Base-by-base conservation (phyloP, 2,329 filamentous ascomycete species). In the Verticillium longisporum region DNA sequence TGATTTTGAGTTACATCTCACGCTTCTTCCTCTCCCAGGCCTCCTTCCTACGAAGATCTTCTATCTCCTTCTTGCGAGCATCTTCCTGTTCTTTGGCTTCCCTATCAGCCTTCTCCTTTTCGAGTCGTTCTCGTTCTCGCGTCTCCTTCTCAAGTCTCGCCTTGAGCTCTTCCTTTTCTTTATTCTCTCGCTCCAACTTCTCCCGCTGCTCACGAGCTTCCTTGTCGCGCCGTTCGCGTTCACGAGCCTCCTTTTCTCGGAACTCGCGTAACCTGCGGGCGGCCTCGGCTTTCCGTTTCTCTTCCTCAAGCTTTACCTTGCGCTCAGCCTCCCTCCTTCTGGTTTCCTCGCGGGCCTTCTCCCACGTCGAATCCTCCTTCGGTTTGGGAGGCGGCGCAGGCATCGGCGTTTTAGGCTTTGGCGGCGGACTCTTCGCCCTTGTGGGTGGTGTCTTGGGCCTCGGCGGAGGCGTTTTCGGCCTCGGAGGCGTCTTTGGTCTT, bases 301-400 rank as follows among this genome's bases (percentile, higher is more conserved):
- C 80, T 64, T 89, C 86, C 3, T 83, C 85, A 64, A 87, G 84
- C 64, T 79, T 82, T 2, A 77, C 77, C 68, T 81, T 87, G 11
- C 85, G 84, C 65, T 89, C 85, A 65, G 88, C 86, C 66, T 88
- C 87, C 60, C 82, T 81, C 61, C 78, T 82, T 54, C 83, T 78
- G 21, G 83, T 88, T 66, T 90, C 87, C 68, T 90, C 88, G 60
- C 87, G 79, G 13, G 71, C 59, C 57, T 66, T 68, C 57, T 69
- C 67, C 63, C 67, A 66, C 26, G 41, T 50, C 41, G 67, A 62
- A 14, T 61, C 62, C 57, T 68, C 67, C n/a, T 63, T 63, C 38
- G 56, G 61, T 31, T 59, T 62, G 9, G 65, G 63, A 18, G 61
- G 61, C 26, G 59, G 64, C 63, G 14, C 59, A 61, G 57, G 63